Conservation (phyloP, 345 rosid species). For the Populus ilicifolia region DNA sequence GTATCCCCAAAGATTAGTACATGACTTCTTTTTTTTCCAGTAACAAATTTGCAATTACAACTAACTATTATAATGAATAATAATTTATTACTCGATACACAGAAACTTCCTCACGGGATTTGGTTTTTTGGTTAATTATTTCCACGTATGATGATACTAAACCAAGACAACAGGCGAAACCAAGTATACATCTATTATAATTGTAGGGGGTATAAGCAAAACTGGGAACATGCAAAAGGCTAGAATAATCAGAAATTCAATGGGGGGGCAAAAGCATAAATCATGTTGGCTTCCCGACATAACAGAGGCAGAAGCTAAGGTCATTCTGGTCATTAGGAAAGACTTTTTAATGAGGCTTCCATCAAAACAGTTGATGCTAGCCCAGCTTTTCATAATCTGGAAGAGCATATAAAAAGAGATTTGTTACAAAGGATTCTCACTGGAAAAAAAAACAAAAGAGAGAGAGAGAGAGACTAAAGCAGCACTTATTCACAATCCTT, state of each 20-base stretch:
- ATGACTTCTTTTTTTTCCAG: too few relatives aligned
- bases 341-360: conserved; percentile 26
- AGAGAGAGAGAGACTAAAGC: not conserved
- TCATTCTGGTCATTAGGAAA: conserved; percentile 26
- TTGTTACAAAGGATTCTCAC: not conserved
- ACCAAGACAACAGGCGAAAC: conserved; percentile 10
- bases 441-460: not conserved
- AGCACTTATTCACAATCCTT: conserved; percentile 6
- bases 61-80: too few relatives aligned
- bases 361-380: conserved; percentile 16
- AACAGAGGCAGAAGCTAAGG: conserved; percentile 20
- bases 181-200: not conserved
- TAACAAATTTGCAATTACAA: too few relatives aligned
- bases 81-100: too few relatives aligned
- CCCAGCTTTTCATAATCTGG: conserved; percentile 23
- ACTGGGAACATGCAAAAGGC: not conserved
- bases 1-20: too few relatives aligned
- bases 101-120: too few relatives aligned
- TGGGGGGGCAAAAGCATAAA: not conserved
- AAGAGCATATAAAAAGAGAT: conserved; percentile 18
- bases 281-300: not conserved
- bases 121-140: not conserved
- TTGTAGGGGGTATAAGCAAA: not conserved
- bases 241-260: not conserved
- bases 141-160: not conserved